Conservation (phyloP, 2,329 filamentous ascomycete species). For the Ophiostoma perfectum region DNA sequence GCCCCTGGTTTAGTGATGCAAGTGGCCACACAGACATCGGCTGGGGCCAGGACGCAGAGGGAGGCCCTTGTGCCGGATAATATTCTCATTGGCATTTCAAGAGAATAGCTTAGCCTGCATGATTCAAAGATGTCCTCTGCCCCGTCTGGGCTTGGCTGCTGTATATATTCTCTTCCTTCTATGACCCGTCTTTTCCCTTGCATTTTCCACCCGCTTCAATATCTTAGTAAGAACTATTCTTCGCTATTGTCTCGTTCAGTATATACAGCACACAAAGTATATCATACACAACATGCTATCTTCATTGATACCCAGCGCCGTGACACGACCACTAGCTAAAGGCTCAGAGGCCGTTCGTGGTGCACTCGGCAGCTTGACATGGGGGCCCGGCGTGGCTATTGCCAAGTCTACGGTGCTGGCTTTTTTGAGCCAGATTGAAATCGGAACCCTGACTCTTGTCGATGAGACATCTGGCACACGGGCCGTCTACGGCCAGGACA, state of each 20-base stretch:
- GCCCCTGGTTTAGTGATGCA: conserved; percentile 5
- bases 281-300: conserved; percentile 27
- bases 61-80: background rate
- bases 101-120: too few relatives aligned
- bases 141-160: too few relatives aligned
- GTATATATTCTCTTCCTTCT: too few relatives aligned
- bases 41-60: background rate
- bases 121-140: too few relatives aligned
- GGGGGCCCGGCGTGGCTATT: conserved; percentile 43
- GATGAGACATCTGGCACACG: conserved; percentile 43
- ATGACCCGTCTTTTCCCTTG: too few relatives aligned
- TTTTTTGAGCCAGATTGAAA: conserved; percentile 43
- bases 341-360: conserved; percentile 40
- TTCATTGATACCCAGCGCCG: conserved; percentile 25
- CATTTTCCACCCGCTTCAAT: too few relatives aligned
- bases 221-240: background rate
- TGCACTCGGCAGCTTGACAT: conserved; percentile 42
- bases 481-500: conserved; percentile 43
- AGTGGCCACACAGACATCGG: conserved; percentile 1
- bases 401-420: conserved; percentile 44
- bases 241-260: background rate
- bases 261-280: background rate
- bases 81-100: too few relatives aligned
- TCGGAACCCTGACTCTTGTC: conserved; percentile 44
- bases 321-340: conserved; percentile 38